Conservation (phyloP, 139 green algal genomes). For the Microglena sp. region DNA sequence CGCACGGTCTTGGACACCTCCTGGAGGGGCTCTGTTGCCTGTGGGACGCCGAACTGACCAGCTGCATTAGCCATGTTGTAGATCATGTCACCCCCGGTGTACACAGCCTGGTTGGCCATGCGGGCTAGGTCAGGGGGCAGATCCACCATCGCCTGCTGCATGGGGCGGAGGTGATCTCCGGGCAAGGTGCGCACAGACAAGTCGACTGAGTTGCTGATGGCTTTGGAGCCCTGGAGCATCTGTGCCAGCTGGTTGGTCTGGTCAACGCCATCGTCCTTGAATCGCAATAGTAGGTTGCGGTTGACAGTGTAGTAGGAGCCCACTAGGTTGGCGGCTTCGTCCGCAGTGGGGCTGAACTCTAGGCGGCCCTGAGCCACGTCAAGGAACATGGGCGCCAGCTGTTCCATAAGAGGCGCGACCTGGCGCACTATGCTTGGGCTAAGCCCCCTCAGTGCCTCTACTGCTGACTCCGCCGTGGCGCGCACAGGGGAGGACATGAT, state of each 20-base stretch:
- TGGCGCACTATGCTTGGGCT: conserved; percentile 56
- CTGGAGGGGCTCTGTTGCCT: conserved; percentile 26
- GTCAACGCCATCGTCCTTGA: conserved; percentile 81
- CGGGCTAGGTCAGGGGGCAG: conserved; percentile 44
- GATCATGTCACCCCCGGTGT: conserved; percentile 34
- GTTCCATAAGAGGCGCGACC: conserved; percentile 78
- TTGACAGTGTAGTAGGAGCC: conserved; percentile 54
- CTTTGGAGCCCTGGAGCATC: conserved; percentile 40
- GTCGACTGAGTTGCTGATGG: conserved; percentile 42
- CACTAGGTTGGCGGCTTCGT: conserved; percentile 61
- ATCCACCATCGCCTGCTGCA: conserved; percentile 60
- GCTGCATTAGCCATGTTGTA: not conserved
- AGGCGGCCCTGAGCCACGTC: conserved; percentile 54
- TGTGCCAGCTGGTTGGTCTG: conserved; percentile 64
- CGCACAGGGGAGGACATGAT: conserved; percentile 57
- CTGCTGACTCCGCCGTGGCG: conserved; percentile 33
- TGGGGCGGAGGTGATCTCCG: conserved; percentile 72
- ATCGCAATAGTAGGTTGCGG: conserved; percentile 83
- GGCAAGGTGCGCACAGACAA: conserved; percentile 61
- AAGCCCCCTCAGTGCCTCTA: conserved; percentile 37
- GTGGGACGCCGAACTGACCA: conserved; percentile 32
- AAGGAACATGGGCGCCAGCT: conserved; percentile 75
- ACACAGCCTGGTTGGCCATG: conserved; percentile 40
- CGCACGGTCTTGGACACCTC: conserved; percentile 35
- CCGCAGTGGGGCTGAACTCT: conserved; percentile 74